A percentile compares a stretch with the other conserved stretches of the same genome.
These are phyloP conservation scores for Stachybotrys elegans DNA, from an alignment of 2,329 filamentous ascomycete species.

Conservation along the genomic window DNA sequence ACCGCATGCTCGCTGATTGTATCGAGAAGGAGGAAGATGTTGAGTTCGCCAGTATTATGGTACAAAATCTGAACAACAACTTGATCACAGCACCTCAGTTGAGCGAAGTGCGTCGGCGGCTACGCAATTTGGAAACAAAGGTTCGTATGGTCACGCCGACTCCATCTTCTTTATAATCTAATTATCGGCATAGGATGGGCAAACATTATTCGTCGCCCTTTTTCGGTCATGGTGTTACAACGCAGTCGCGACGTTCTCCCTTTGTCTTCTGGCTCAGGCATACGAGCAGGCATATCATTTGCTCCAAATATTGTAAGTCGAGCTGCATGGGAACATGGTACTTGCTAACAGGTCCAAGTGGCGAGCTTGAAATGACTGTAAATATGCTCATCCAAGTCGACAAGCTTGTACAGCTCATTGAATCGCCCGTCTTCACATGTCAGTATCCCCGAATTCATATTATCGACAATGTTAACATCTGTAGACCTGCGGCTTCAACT, in stretches of 20 bases:
- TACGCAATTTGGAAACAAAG: slow-evolving; percentile 85
- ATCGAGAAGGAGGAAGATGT: slow-evolving; percentile 97
- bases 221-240: slow-evolving; percentile 99
- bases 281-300: slow-evolving; percentile 98
- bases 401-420: slow-evolving; percentile 92
- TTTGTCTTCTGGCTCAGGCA: slow-evolving; percentile 91
- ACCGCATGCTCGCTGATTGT: slow-evolving; percentile 90
- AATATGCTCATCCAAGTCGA: slow-evolving; percentile 99
- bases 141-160: slow-evolving; percentile 29
- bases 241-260: slow-evolving; percentile 92
- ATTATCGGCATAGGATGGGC: slow-evolving; percentile 62
- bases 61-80: slow-evolving; percentile 98
- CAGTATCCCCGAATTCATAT: slow-evolving; percentile 26
- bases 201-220: slow-evolving; percentile 88
- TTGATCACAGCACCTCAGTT: slow-evolving; percentile 95
- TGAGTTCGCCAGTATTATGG: slow-evolving; percentile 99
- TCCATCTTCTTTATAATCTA: slow-evolving; percentile 3
- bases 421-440: slow-evolving; percentile 98
- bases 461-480: neutral
- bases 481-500: slow-evolving; percentile 88
- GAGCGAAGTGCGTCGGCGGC: slow-evolving; percentile 79
- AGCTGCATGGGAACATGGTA: too few relatives aligned
- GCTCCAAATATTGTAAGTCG: slow-evolving; percentile 86
- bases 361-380: slow-evolving; percentile 96
- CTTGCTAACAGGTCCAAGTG: too few relatives aligned